Evolutionary conservation across 2,329 filamentous ascomycete species (phyloP).

Genomic region (Hymenoscyphus fructigenus): DNA sequence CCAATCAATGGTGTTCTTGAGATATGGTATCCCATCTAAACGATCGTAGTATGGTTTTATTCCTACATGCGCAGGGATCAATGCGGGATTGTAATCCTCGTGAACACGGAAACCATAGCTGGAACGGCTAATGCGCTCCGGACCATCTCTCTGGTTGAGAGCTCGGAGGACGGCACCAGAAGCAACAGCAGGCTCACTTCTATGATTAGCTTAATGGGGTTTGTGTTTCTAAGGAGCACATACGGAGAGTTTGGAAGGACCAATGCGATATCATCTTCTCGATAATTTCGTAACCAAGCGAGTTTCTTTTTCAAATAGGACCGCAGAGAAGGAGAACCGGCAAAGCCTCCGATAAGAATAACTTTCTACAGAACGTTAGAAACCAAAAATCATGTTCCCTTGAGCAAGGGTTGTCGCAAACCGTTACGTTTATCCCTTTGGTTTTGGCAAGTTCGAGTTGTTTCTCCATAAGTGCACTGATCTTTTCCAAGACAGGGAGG

Average conservation of each 20-base stretch:
- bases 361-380: conserved; percentile 18
- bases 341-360: conserved; percentile 22
- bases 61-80: conserved; percentile 3
- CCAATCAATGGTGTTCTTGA: conserved; percentile 20
- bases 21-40: conserved; percentile 19
- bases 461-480: conserved; percentile 10
- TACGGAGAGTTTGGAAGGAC: neutral
- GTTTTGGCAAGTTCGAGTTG: conserved; percentile 15
- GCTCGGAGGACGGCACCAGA: conserved; percentile 19
- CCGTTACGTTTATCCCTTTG: conserved; percentile 7
- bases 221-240: neutral
- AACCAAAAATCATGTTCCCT: neutral
- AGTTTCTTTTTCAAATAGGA: neutral
- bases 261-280: neutral
- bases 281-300: neutral
- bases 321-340: conserved; percentile 10
- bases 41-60: neutral
- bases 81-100: conserved; percentile 10
- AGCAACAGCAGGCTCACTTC: conserved; percentile 17
- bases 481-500: conserved; percentile 2
- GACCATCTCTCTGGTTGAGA: conserved; percentile 20
- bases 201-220: neutral
- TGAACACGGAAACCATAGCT: conserved; percentile 18
- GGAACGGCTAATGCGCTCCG: conserved; percentile 14
- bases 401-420: neutral